Conservation (phyloP, 108 stramenopile species). For the Nannochloropsis gaditana region DNA sequence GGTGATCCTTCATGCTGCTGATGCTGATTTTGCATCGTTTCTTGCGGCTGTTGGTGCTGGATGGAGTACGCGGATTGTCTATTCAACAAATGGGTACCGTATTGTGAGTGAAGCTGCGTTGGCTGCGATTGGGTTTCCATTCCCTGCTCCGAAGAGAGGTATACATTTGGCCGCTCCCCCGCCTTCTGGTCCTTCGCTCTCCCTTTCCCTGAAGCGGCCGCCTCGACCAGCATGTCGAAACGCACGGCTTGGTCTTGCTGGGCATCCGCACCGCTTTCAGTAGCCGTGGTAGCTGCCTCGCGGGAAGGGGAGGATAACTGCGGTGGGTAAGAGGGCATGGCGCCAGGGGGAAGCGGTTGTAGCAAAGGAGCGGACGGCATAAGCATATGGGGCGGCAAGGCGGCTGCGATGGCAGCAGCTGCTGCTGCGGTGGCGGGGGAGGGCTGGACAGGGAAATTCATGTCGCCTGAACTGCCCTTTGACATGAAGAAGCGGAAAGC, state of each 20-base stretch:
- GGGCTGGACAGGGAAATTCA: constrained; percentile 8
- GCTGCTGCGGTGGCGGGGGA: not conserved
- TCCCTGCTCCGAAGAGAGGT: too few relatives aligned
- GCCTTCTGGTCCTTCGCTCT: too few relatives aligned
- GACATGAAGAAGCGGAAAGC: not conserved
- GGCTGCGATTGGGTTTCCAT: too few relatives aligned
- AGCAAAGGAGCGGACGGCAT: not conserved
- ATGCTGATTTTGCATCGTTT: not conserved
- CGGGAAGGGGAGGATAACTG: not conserved
- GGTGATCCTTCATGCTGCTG: not conserved
- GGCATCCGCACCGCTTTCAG: not conserved
- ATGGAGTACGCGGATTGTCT: not conserved
- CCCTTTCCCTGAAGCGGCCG: not conserved
- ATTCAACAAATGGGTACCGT: not conserved
- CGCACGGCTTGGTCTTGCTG: not conserved
- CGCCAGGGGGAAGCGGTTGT: not conserved
- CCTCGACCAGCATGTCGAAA: constrained; percentile 2
- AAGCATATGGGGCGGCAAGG: constrained; percentile 12
- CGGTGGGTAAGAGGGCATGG: not conserved
- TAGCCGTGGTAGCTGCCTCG: not conserved
- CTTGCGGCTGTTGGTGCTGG: not conserved
- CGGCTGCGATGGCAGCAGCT: not conserved
- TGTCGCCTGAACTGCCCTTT: not conserved
- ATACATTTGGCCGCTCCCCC: too few relatives aligned
- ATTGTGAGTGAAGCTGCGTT: too few relatives aligned